Evolutionary conservation across 208 protist species (phyloP), one percentile per base, ranked within the genome.

Genomic region (Balamuthia mandrillaris): DNA sequence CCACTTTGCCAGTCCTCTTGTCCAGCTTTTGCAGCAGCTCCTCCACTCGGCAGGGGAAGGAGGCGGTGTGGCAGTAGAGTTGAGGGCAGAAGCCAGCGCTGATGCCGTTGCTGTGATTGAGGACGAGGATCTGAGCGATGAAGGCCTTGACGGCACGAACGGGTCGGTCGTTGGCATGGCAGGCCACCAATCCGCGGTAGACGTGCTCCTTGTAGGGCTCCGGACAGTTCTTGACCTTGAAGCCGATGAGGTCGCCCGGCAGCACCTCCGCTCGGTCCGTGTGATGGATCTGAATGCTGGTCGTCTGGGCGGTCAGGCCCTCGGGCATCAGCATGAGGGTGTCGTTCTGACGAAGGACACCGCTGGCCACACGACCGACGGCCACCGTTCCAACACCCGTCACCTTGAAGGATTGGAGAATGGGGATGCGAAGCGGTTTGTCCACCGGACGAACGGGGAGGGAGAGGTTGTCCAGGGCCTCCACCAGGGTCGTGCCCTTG

Each of bases 381-480:
- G 88, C 97, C 85, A 96, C 97, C 95, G 95, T 99, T 92, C 94
- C 98, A 93, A 97, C 92, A 89, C 95, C 95, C 35, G 87, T 89
- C 84, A 98, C 98, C 94, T 98, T 98, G 94, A 97, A 98, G 84
- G 98, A 96, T 90, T 98, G 97, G 92, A 97, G 95, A 27, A 98
- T 83, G 61, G 96, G 95, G 52, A 97, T 81, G 79, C 97, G 94
- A 31, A 98, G 92, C 58, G 97, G 96, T 90, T 97, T 98, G 84
- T 98, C 97, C 33, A 84, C 68, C 45, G 94, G 94, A 77, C 96
- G 91, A 68, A 95, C 94, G 81, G 94, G 87, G 82, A 92, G 91
- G 49, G 90, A 87, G 84, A 95, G 83, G 47, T 79, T 68, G 88
- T 98, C 95, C 21, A 98, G 91, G 31, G 95, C 94, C 85, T 98